Percentiles rank a stretch among this genome's conserved stretches.
phyloP scores from a whole-genome alignment of 495 filamentous ascomycete genomes.

The Talaromyces thailandensis region DNA sequence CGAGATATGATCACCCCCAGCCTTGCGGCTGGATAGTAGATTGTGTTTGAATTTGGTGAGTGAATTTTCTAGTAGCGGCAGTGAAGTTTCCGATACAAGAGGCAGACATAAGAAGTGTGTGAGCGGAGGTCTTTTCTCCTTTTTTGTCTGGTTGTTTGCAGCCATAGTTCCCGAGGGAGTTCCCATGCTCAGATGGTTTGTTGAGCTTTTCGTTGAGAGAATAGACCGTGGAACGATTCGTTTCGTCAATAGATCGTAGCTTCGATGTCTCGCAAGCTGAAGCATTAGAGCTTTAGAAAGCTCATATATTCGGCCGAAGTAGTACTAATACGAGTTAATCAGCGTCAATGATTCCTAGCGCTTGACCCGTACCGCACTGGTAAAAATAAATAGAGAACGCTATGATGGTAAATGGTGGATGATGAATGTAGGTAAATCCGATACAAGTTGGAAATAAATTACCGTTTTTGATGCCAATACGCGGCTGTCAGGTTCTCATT shows the following conservation, averaged over 20 bases:
- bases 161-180: background rate
- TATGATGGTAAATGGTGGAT: background rate
- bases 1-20: conserved; percentile 5
- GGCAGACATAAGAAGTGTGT: conserved; percentile 90
- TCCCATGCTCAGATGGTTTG: background rate
- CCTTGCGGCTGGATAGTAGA: conserved; percentile 25
- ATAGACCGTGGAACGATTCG: background rate
- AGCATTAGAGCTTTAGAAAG: background rate
- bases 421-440: background rate
- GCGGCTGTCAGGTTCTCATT: background rate
- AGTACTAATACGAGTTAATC: too few species aligned
- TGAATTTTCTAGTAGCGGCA: conserved; percentile 51
- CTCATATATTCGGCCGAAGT: background rate
- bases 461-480: background rate
- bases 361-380: background rate
- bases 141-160: background rate
- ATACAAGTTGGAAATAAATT: background rate
- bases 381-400: background rate
- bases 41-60: conserved; percentile 53
- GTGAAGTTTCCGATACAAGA: conserved; percentile 53
- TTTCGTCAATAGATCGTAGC: background rate
- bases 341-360: too few species aligned
- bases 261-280: background rate
- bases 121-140: conserved; percentile 35
- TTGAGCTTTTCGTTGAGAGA: background rate